phyloP scores from a whole-genome alignment of 108 stramenopile species.

The Nitzschia putrida region DNA sequence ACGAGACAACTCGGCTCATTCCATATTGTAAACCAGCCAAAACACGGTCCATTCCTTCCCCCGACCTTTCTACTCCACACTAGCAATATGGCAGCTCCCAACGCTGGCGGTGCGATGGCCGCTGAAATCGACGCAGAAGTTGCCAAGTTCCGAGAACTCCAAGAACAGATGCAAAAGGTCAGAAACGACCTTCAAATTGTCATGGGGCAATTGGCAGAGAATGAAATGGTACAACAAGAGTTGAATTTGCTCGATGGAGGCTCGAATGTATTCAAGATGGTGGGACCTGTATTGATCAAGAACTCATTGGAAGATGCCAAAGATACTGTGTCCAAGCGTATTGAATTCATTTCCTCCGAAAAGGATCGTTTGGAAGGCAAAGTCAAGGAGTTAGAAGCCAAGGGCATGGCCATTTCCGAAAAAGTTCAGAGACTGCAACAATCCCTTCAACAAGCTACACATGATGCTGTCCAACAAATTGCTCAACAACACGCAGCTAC shows the following conservation, averaged over 20 bases:
- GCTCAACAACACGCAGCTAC: slow-evolving; percentile 47
- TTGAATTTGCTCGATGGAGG: slow-evolving; percentile 46
- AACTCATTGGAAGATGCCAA: slow-evolving; percentile 90
- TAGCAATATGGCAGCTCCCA: slow-evolving; percentile 12
- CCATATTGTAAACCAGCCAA: no score
- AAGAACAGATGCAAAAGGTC: slow-evolving; percentile 65
- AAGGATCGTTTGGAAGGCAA: slow-evolving; percentile 59
- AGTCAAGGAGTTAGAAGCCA: slow-evolving; percentile 53
- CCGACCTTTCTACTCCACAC: no score
- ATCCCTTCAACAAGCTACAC: slow-evolving; percentile 79
- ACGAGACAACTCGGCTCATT: no score
- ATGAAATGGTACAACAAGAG: slow-evolving; percentile 86
- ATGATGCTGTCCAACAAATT: slow-evolving; percentile 75
- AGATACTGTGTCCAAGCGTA: slow-evolving; percentile 79
- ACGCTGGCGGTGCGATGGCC: slow-evolving; percentile 67
- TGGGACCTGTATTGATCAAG: slow-evolving; percentile 90
- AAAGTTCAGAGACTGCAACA: slow-evolving; percentile 84
- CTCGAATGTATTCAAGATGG: slow-evolving; percentile 80
- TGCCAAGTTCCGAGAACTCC: slow-evolving; percentile 64
- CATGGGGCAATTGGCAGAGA: slow-evolving; percentile 82
- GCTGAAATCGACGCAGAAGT: slow-evolving; percentile 82
- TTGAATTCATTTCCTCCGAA: slow-evolving; percentile 85
- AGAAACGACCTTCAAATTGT: slow-evolving; percentile 66
- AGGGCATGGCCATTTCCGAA: slow-evolving; percentile 55
- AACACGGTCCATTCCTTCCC: no score